These are phyloP conservation scores for Lentinula guzmanii DNA, from an alignment of 768 basidiomycete species.

Conservation along the genomic window DNA sequence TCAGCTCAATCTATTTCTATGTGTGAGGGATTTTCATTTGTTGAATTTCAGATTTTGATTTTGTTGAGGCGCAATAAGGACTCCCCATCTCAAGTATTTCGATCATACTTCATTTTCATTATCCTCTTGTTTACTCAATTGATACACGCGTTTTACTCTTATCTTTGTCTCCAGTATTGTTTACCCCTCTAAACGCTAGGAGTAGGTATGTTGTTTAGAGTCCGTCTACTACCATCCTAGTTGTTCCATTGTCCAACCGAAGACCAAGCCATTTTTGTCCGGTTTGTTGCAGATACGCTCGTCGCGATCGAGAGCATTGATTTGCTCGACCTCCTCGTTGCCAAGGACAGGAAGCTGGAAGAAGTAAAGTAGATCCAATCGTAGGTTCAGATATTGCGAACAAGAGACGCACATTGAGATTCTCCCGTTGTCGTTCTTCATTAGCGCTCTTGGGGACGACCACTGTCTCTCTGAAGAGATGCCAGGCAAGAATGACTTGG, in stretches of 20 bases:
- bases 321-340: slow-evolving; percentile 24
- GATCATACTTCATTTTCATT: too few relatives aligned
- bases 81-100: too few relatives aligned
- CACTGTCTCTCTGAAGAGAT: slow-evolving; percentile 35
- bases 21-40: too few relatives aligned
- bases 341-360: slow-evolving; percentile 24
- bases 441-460: slow-evolving; percentile 45
- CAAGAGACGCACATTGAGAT: slow-evolving; percentile 33
- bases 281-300: slow-evolving; percentile 25
- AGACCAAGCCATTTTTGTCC: slow-evolving; percentile 21
- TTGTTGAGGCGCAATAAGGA: too few relatives aligned
- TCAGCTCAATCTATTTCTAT: too few relatives aligned
- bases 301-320: slow-evolving; percentile 25
- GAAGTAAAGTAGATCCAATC: not conserved
- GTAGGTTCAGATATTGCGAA: not conserved
- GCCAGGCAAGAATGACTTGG: slow-evolving; percentile 49
- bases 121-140: too few relatives aligned
- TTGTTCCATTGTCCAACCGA: slow-evolving; percentile 31
- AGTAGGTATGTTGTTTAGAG: too few relatives aligned
- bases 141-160: too few relatives aligned
- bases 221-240: slow-evolving; percentile 27
- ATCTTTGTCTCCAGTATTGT: too few relatives aligned
- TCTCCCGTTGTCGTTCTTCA: slow-evolving; percentile 40
- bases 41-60: too few relatives aligned
- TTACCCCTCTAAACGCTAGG: too few relatives aligned